Evolutionary conservation across 1,284 basidiomycete species (phyloP), one percentile per base, ranked within the genome.

Genomic region (Sphagnurus paluster): DNA sequence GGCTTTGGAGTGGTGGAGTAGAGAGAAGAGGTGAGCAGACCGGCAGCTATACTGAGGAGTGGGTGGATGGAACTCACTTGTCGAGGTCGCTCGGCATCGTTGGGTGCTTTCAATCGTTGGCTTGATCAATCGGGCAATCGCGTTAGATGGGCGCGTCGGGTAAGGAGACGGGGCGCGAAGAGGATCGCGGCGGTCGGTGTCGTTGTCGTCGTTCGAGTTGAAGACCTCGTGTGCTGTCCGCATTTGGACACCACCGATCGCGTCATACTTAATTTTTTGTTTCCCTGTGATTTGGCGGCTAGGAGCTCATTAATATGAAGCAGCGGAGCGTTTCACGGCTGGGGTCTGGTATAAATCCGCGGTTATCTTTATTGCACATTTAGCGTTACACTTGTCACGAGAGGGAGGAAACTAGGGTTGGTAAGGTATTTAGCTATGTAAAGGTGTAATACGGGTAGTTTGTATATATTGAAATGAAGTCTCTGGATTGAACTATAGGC

Each of bases 1-100:
- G 91, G 61, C 88, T 76, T 53, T 25, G n/a, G 17, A 16, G 29
- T 39, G 38, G 24, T 44, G 28, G 35, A 28, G 35, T 36, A 26
- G 10, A 24, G 21, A 24, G 30, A 43, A 37, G 38, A 46, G 39
- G 32, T 13, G 33, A 21, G 40, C 7, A 6, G 5, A 34, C 39
- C 40, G 41, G 28, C 17, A 33, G 39, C 14, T 39, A 20, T 2
- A 20, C n/a, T 23, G 36, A 14, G 6, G 28, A 38, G 21, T 4
- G 20, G n/a, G n/a, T n/a, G n/a, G n/a, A n/a, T n/a, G 9, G 25
- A 13, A 26, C 56, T 64, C 56, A 74, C 71, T 63, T 67, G 50
- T 74, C 71, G 26, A 74, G 59, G 52, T 72, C 71, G 46, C 71
- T 70, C 10, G 69, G 63, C 71, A 72, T 74, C 5, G 4, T 36